Evolutionary conservation across 2,329 filamentous ascomycete genomes (phyloP).

Genomic region (Fusarium nisikadoi): DNA sequence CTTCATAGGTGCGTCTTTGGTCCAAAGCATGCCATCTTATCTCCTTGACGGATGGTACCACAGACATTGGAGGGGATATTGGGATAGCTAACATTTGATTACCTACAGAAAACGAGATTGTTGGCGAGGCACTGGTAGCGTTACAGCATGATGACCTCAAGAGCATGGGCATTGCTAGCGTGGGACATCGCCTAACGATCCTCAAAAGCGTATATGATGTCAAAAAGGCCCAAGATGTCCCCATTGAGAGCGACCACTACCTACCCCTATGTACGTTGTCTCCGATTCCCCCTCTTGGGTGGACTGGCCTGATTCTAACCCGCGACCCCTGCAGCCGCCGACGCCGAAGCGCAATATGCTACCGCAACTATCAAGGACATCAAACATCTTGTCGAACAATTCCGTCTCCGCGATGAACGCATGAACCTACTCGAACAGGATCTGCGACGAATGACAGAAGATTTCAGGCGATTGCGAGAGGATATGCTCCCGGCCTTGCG

Average conservation of each 20-base stretch:
- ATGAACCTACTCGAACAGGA: slow-evolving; percentile 87
- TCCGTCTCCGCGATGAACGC: slow-evolving; percentile 89
- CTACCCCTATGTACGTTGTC: slow-evolving; percentile 79
- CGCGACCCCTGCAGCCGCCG: slow-evolving; percentile 72
- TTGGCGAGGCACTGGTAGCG: slow-evolving; percentile 89
- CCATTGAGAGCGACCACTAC: slow-evolving; percentile 92
- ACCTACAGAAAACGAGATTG: slow-evolving; percentile 85
- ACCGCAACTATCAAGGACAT: slow-evolving; percentile 94
- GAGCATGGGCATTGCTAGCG: slow-evolving; percentile 91
- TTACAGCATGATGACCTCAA: slow-evolving; percentile 93
- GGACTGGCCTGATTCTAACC: slow-evolving; percentile 38
- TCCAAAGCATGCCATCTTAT: not conserved
- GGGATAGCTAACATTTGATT: slow-evolving; percentile 33
- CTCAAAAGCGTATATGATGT: slow-evolving; percentile 96
- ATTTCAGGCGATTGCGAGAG: slow-evolving; percentile 88
- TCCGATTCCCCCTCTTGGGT: slow-evolving; percentile 19
- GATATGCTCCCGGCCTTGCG: slow-evolving; percentile 92
- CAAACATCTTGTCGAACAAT: slow-evolving; percentile 87
- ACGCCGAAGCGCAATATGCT: slow-evolving; percentile 85
- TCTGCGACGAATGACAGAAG: slow-evolving; percentile 83
- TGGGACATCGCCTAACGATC: slow-evolving; percentile 93
- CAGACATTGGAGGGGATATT: not conserved
- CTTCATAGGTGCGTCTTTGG: slow-evolving; percentile 76
- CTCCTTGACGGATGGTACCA: not conserved
- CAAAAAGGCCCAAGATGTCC: slow-evolving; percentile 92